Conservation (phyloP, 257 asterid species). For the Schizonepeta tenuifolia region DNA sequence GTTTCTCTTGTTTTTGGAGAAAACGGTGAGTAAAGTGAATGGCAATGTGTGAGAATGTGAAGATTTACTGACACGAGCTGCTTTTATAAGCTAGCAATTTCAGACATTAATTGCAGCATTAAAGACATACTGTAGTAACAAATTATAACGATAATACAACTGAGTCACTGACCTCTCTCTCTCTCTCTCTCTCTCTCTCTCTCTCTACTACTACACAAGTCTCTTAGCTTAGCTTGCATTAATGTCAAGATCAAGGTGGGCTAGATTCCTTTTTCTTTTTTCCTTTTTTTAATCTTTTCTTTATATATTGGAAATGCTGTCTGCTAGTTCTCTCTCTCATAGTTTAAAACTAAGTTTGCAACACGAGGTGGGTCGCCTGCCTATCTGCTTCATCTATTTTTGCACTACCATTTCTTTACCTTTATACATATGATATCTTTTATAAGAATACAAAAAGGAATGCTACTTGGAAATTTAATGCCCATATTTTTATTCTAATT, state of each 20-base stretch:
- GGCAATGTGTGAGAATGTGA: conserved; percentile 35
- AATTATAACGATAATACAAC: too few species aligned
- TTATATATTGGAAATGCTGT: background rate
- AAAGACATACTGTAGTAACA: too few species aligned
- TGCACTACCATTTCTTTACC: background rate
- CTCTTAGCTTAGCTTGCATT: conserved; percentile 24
- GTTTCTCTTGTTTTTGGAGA: conserved; percentile 8
- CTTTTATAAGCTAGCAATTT: conserved; percentile 16
- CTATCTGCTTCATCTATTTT: background rate
- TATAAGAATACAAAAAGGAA: too few species aligned
- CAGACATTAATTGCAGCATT: conserved; percentile 25
- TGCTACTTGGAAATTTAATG: too few species aligned
- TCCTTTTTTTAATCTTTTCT: background rate
- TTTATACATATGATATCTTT: too few species aligned
- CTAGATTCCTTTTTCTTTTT: background rate
- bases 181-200: background rate
- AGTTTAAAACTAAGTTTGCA: too few species aligned
- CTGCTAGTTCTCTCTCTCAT: background rate
- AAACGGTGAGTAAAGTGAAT: conserved; percentile 20
- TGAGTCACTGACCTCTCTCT: too few species aligned
- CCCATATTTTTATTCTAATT: too few species aligned
- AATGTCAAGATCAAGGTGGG: conserved; percentile 29
- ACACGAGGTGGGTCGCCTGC: background rate
- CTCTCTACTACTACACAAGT: conserved; percentile 2
- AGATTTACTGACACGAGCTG: conserved; percentile 42